Percentiles rank a stretch among this genome's conserved stretches.
These are phyloP conservation scores for Corylus heterophylla DNA, from an alignment of 306 rosid species.

Conservation along the genomic window DNA sequence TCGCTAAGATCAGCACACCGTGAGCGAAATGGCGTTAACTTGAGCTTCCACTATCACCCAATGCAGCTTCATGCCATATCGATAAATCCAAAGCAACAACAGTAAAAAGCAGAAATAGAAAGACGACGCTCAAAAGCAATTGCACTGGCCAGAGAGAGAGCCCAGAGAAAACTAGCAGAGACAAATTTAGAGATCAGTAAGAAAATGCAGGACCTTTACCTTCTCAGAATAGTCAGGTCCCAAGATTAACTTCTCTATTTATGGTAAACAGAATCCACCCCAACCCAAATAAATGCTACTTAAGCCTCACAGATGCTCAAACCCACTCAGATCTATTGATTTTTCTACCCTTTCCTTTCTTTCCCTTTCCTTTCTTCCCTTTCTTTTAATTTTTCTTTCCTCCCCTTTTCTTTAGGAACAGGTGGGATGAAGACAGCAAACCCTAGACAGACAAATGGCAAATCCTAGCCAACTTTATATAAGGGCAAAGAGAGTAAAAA, in stretches of 20 bases:
- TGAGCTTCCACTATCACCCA: slow-evolving; percentile 5
- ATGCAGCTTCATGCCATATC: background rate
- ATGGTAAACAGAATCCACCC: background rate
- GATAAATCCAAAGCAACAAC: background rate
- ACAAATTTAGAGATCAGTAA: background rate
- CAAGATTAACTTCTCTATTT: background rate
- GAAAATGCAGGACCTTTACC: background rate
- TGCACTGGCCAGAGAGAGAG: background rate
- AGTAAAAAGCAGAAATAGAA: background rate
- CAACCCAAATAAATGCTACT: background rate
- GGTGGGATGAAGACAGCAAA: too few species aligned
- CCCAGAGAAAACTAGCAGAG: background rate
- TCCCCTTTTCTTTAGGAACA: too few species aligned
- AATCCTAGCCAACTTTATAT: too few species aligned
- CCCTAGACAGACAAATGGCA: too few species aligned
- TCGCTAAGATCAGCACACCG: background rate
- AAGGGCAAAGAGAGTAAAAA: too few species aligned
- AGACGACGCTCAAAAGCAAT: background rate
- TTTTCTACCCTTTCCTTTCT: too few species aligned
- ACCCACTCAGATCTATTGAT: too few species aligned
- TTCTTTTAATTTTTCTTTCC: too few species aligned
- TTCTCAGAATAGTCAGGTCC: background rate
- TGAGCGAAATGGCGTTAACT: background rate
- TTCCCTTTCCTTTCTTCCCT: too few species aligned
- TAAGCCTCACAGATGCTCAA: background rate